Base-by-base conservation (phyloP, 495 filamentous ascomycete species). In the Tetracladium setigerum region DNA sequence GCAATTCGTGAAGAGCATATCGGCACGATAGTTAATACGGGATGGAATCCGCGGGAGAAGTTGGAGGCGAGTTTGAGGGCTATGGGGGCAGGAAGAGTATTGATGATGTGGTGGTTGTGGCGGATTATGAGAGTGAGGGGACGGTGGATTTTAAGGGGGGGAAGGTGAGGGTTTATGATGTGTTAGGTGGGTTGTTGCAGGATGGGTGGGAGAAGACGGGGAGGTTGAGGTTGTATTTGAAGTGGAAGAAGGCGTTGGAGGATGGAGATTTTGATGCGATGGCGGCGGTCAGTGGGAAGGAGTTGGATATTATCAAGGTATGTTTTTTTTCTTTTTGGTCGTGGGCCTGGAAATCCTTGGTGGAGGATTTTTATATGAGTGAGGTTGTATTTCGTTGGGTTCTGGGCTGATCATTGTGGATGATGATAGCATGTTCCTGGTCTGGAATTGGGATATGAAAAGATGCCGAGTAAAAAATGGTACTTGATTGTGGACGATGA, bases 231-330 rank as follows among this genome's bases (percentile, higher is more conserved):
- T 70, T 70, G 52, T 71, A 74, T 22, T 42, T 38, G 16, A 59
- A 40, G 0, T 54, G 72, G 8, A 50, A 42, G 1, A 58, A 63
- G 17, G 68, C 67, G 0, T 49, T 73, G 17, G 54, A 54, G 1
- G 54, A 47, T 16, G 63, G 62, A 17, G 59, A 71, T 33, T 56
- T 58, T 44, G 62, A 64, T 34, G 37, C 56, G 10, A 43, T 67
- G n/a, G 63, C 63, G 14, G 57, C 57, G 32, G 47, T 50, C 2
- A 64, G 63, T 41, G 70, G 70, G 9, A 72, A 68, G 70, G 69
- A 74, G 45, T 46, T 74, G 7, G 70, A 74, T 45, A 67, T 69
- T 1, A 60, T 74, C 49, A 74, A 73, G 66, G 69, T 70, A 47
- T 22, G 55, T 34, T 44, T 50, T 31, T 35, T 7, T n/a, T 31